Evolutionary conservation across 805 yeast species (phyloP), one percentile per base, ranked within the genome.

Genomic region (Cyberlindnera subsufficiens): DNA sequence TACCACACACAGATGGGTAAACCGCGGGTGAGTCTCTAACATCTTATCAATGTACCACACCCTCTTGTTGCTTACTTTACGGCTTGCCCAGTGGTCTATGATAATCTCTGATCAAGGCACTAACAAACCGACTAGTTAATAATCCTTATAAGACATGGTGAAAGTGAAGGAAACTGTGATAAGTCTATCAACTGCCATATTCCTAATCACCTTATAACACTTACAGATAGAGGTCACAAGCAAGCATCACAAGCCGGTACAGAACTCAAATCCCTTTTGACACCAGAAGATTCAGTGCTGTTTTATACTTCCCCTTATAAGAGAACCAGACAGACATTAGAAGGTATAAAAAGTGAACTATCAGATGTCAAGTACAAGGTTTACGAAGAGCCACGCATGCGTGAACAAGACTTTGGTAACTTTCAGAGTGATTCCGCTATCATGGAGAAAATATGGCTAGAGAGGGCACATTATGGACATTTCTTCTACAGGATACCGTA

Each of bases 391-490:
- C 96, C 96, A 11, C 67, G 96, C 42, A 78, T 90, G 77, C 71
- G 97, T 49, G 97, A 90, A 59, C 97, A 90, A 63, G 97, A 90
- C 61, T 90, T 90, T 58, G 97, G 97, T 17, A 89, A 89, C 59
- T 89, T 88, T 63, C 97, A 89, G 65, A 78, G 84, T 42, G 74
- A 81, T 0, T 74, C 78, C 1, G 80, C 77, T 42, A 85, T 78
- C 50, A 89, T 89, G 95, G 82, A 82, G 51, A 69, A 72, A 51
- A 82, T 88, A 30, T 83, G 96, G 88, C 73, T 74, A 42, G 95
- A 86, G 54, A 66, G 97, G 37, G 90, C 95, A 0, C 77, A 79
- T 47, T 90, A 90, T 64, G 97, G 97, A 0, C 86, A 82, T 60
- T 83, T 83, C 56, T 90, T 90, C 62, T 90, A 85, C 60, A 65